Base-by-base conservation (phyloP, 1,139 yeast genomes). In the Candida glucosophila region DNA sequence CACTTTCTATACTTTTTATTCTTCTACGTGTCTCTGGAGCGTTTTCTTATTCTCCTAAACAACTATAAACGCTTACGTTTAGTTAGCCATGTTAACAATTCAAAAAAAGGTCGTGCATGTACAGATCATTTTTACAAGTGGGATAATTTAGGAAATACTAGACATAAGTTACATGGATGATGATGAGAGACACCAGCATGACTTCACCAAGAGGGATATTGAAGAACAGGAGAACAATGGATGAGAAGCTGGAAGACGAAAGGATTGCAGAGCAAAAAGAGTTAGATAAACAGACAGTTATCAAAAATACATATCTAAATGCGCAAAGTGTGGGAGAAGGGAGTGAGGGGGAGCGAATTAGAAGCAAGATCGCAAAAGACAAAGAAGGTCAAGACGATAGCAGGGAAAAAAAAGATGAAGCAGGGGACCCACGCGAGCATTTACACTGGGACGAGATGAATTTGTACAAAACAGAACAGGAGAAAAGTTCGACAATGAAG, bases 361-460 rank as follows among this genome's bases (percentile, higher is more conserved):
- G 70, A 29, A 62, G 60, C 22, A 47, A 59, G 34, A 44, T 63
- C 9, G 64, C 65, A 5, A 47, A 52, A 27, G 42, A 44, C 7
- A 51, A 44, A 31, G n/a, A n/a, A n/a, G n/a, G n/a, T n/a, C n/a
- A n/a, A n/a, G n/a, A n/a, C n/a, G n/a, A n/a, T n/a, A n/a, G n/a
- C n/a, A 29, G 32, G 14, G 29, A 31, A 9, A 33, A 31, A 15
- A 28, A 22, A 6, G n/a, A n/a, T n/a, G n/a, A n/a, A n/a, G 25
- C 13, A 4, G 25, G 22, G 5, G 17, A 19, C 12, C 35, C 29
- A 23, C 33, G 32, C 3, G 58, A 49, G 17, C 75, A 65, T 36
- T 58, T 76, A 42, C 66, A 68, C 39, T 80, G 90, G 88, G 88
- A 80, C 47, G 90, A 80, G 43, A 58, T 75, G 29, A 79, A 78